A percentile compares a stretch with the other conserved stretches of the same genome.
Evolutionary conservation across 108 stramenopile genomes (phyloP).

Genomic region (Conticribra guillardii): DNA sequence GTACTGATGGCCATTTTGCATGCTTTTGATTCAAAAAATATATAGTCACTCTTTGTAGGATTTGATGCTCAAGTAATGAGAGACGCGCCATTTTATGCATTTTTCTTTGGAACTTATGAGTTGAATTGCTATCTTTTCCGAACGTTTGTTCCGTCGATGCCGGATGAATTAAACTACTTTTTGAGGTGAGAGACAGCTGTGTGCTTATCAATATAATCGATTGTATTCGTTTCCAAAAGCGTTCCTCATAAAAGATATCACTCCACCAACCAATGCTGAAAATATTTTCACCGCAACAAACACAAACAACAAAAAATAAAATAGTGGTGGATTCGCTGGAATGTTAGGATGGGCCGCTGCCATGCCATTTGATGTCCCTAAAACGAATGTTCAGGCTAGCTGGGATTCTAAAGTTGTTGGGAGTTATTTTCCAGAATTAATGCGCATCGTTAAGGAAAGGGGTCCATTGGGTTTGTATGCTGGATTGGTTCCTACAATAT

Average conservation of each 20-base stretch:
- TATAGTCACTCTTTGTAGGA: slow-evolving; percentile 69
- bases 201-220: too few relatives aligned
- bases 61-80: slow-evolving; percentile 89
- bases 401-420: slow-evolving; percentile 86
- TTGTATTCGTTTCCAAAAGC: too few relatives aligned
- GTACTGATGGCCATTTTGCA: slow-evolving; percentile 10
- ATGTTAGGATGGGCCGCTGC: slow-evolving; percentile 88
- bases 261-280: too few relatives aligned
- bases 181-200: slow-evolving; percentile 57
- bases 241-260: too few relatives aligned
- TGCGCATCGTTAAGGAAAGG: slow-evolving; percentile 69
- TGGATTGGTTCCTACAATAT: slow-evolving; percentile 80
- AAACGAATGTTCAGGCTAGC: slow-evolving; percentile 90
- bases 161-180: slow-evolving; percentile 88
- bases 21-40: neutral
- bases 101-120: slow-evolving; percentile 87
- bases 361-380: slow-evolving; percentile 93
- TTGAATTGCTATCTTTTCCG: slow-evolving; percentile 80
- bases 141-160: slow-evolving; percentile 80
- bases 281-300: too few relatives aligned
- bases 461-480: slow-evolving; percentile 77
- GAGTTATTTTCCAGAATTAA: slow-evolving; percentile 83
- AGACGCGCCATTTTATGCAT: slow-evolving; percentile 87
- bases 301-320: too few relatives aligned
- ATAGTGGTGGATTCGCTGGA: slow-evolving; percentile 86